phyloP scores from a whole-genome alignment of 805 yeast species.

The Starmerella floricola region DNA sequence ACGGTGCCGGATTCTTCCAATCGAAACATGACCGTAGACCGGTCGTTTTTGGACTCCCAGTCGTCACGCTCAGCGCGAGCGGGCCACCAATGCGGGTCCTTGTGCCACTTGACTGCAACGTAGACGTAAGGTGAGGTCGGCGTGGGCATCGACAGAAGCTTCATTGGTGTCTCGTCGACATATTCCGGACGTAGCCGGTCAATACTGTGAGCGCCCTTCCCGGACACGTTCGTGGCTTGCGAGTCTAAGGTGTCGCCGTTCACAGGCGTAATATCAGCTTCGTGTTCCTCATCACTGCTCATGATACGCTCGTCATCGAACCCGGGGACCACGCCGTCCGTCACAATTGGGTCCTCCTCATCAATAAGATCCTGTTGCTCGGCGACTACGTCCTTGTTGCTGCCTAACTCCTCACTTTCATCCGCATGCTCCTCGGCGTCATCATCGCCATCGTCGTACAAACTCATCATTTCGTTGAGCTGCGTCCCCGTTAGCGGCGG shows the following conservation, averaged over 20 bases:
- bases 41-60: not conserved
- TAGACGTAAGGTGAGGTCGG: constrained; percentile 4
- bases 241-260: not conserved
- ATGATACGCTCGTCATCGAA: not conserved
- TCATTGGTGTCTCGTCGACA: constrained; percentile 18
- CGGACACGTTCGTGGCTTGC: not conserved
- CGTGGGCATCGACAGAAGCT: constrained; percentile 4
- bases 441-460: not conserved
- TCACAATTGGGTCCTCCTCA: not conserved
- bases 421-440: not conserved
- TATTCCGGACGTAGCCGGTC: not conserved
- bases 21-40: constrained; percentile 11
- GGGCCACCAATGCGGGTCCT: constrained; percentile 17
- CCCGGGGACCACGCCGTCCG: not conserved
- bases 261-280: not conserved
- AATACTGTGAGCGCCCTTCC: not conserved
- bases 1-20: constrained; percentile 7
- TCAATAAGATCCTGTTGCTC: not conserved
- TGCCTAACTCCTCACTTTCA: too few species aligned
- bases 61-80: constrained; percentile 7
- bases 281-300: constrained; percentile 1
- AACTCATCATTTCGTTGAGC: constrained; percentile 6
- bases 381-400: not conserved
- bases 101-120: constrained; percentile 6
- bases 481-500: constrained; percentile 9